phyloP scores from a whole-genome alignment of 441 rosid species.

The Theobroma grandiflorum region DNA sequence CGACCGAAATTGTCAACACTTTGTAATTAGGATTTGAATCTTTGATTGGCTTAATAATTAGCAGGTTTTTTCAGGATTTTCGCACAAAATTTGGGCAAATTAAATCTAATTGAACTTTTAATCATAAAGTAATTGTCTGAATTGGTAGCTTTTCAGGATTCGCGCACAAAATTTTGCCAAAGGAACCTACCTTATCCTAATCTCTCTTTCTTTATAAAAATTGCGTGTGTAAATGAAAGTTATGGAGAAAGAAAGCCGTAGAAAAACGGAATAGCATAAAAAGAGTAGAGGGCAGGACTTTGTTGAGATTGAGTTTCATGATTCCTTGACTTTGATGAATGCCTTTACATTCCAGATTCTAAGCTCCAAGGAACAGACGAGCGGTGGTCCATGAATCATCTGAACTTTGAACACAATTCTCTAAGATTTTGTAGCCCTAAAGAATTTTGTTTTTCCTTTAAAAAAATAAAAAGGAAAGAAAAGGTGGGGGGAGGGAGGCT shows the following conservation, averaged over 20 bases:
- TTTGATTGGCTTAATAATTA: neutral
- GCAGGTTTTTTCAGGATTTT: neutral
- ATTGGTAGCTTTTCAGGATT: conserved; percentile 11
- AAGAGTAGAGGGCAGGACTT: neutral
- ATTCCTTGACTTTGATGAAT: neutral
- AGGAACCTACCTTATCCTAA: neutral
- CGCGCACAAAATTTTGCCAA: neutral
- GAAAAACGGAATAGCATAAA: neutral
- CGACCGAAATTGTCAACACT: neutral
- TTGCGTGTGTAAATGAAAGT: neutral
- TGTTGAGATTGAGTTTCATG: neutral
- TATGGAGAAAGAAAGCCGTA: neutral
- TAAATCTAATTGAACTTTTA: neutral
- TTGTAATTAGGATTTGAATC: neutral
- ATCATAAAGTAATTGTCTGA: neutral
- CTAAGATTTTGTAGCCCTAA: neutral
- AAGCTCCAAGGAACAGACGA: neutral
- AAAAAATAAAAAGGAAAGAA: neutral
- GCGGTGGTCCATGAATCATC: conserved; percentile 4
- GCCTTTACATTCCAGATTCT: neutral
- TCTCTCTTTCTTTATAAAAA: neutral
- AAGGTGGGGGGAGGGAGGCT: no score
- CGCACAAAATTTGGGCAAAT: neutral
- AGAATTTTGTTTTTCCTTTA: no score
- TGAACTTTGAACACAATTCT: neutral